Conservation (phyloP, 768 basidiomycete species). For the Lenzites betulinus region DNA sequence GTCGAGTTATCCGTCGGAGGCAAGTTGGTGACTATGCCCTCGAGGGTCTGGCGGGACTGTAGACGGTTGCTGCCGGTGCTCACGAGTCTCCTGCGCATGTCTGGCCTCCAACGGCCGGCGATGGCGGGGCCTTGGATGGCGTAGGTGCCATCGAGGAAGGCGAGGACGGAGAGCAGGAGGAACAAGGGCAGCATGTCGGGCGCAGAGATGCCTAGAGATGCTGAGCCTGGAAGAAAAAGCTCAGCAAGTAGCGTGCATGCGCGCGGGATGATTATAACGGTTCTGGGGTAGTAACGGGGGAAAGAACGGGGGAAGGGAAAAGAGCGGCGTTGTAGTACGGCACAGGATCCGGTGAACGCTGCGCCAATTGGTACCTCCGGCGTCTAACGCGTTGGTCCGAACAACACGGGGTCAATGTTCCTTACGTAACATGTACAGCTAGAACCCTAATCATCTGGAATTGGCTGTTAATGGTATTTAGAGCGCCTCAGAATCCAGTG, state of each 20-base stretch:
- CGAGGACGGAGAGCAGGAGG: conserved; percentile 15
- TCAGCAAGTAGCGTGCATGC: not conserved
- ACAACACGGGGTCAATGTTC: not conserved
- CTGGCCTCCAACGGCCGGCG: conserved; percentile 17
- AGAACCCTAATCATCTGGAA: not conserved
- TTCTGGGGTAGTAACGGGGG: not conserved
- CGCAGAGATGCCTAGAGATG: not conserved
- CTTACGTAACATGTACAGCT: not conserved
- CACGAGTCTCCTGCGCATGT: conserved; percentile 9
- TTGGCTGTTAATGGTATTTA: too few relatives aligned
- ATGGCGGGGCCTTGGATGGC: not conserved
- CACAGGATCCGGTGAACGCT: too few relatives aligned
- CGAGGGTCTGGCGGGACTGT: conserved; percentile 6
- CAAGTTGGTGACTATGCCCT: conserved; percentile 6
- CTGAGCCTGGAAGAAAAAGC: not conserved
- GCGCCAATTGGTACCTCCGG: too few relatives aligned
- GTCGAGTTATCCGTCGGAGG: conserved; percentile 10
- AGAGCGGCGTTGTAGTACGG: too few relatives aligned
- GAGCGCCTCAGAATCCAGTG: too few relatives aligned
- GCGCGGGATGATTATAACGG: not conserved
- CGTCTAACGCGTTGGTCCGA: too few relatives aligned
- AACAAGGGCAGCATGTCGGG: conserved; percentile 17
- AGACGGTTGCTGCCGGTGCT: not conserved
- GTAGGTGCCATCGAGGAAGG: conserved; percentile 11
- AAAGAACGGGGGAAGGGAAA: conserved; percentile 1